Evolutionary conservation across 2,329 filamentous ascomycete genomes (phyloP), one percentile per base, ranked within the genome.

Genomic region (Exophiala mesophila): DNA sequence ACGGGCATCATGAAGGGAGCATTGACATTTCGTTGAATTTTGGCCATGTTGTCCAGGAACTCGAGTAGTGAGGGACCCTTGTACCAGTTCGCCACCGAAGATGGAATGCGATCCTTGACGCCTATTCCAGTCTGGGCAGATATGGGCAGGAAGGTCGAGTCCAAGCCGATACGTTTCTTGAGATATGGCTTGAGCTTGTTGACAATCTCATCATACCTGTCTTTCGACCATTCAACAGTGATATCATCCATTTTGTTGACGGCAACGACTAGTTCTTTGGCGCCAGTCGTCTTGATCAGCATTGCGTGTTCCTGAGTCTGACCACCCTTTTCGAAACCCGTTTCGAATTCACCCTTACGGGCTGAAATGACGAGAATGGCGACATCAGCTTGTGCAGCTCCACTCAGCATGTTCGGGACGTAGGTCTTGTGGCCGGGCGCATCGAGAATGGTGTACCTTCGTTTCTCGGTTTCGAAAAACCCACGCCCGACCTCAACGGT

Each of bases 241-340:
- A 83, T 74, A 63, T 98, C 92, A 62, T 98, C 92, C 94, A 98
- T 98, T 76, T 98, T 98, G 79, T 98, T 98, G 63, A 96, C 89
- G 39, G 78, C 92, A 20, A 98, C 83, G 33, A 97, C 75, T 42
- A 98, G 77, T 71, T 96, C 96, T 76, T 94, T 94, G 47, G 98
- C 92, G 68, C 92, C 92, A 63, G 95, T 90, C 1, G 94, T 98
- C 71, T 97, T 95, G 55, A 94, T 94, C 62, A 98, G 76, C 74
- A 98, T 88, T 43, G 94, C 92, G 68, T 97, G 90, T 77, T 98
- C 92, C 63, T 92, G 80, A 40, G 92, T 98, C 67, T 98, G 92
- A 26, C 92, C 52, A 51, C 92, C 92, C 72, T 84, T 85, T 59
- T 98, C 92, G 64, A 98, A 98, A 36, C 92, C 92, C 23, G 92